Evolutionary conservation across 768 basidiomycete species (phyloP).

Genomic region (Pleurotus eryngii): DNA sequence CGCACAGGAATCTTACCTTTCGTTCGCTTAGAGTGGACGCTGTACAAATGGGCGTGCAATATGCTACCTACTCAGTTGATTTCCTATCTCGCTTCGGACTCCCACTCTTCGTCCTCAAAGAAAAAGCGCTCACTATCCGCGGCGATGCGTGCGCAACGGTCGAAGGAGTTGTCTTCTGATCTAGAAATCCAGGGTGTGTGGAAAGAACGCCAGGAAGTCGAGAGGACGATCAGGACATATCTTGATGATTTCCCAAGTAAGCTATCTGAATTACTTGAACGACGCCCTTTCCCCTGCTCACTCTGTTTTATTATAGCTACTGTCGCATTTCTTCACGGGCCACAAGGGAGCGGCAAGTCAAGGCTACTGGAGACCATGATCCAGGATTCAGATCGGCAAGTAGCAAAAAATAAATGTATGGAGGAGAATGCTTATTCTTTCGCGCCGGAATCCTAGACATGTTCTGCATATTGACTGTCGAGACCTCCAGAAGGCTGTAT

Average conservation of each 20-base stretch:
- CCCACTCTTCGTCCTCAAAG: slow-evolving; percentile 14
- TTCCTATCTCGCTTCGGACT: slow-evolving; percentile 24
- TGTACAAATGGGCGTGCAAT: slow-evolving; percentile 74
- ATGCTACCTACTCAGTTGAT: slow-evolving; percentile 23
- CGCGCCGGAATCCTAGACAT: slow-evolving; percentile 41
- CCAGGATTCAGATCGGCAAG: slow-evolving; percentile 49
- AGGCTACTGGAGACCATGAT: slow-evolving; percentile 54
- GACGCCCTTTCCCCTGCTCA: background rate
- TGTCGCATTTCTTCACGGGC: slow-evolving; percentile 76
- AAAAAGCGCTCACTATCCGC: too few relatives aligned
- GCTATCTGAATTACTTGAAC: slow-evolving; percentile 14
- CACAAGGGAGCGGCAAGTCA: slow-evolving; percentile 80
- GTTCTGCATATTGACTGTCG: slow-evolving; percentile 82
- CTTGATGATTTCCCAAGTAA: slow-evolving; percentile 73
- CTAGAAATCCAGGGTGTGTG: slow-evolving; percentile 49
- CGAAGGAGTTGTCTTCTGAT: background rate
- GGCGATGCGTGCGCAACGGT: too few relatives aligned
- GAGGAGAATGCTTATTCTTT: background rate
- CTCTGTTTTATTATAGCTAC: slow-evolving; percentile 42
- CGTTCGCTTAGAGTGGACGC: slow-evolving; percentile 50
- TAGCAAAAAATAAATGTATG: background rate
- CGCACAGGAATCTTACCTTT: background rate
- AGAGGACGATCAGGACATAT: slow-evolving; percentile 63
- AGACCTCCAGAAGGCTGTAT: slow-evolving; percentile 62
- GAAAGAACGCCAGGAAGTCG: slow-evolving; percentile 84